Conservation (phyloP, 2,329 filamentous ascomycete genomes). For the Huntiella abstrusa region DNA sequence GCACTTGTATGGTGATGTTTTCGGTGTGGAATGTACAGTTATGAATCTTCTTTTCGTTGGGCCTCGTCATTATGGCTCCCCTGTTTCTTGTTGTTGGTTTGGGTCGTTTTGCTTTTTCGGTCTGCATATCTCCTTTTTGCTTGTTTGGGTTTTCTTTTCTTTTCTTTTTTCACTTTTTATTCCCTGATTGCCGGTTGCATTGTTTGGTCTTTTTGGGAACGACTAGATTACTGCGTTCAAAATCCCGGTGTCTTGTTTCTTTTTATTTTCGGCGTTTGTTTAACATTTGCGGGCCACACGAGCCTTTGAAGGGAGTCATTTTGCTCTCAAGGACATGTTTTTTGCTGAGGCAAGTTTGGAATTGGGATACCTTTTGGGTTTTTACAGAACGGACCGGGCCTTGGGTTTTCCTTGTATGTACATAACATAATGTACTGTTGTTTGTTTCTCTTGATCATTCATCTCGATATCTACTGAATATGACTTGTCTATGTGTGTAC, state of each 20-base stretch:
- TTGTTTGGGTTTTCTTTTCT: not conserved
- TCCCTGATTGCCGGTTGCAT: not conserved
- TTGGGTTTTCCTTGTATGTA: not conserved
- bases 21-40: not conserved
- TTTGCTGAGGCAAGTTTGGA: not conserved
- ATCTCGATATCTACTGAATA: too few species aligned
- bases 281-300: not conserved
- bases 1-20: not conserved
- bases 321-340: not conserved
- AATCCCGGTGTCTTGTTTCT: not conserved
- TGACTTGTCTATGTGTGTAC: too few species aligned
- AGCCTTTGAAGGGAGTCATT: too few species aligned
- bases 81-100: not conserved
- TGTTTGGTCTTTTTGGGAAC: not conserved
- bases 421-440: too few species aligned
- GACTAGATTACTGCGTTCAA: not conserved
- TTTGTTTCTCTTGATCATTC: too few species aligned
- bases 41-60: not conserved
- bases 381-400: not conserved
- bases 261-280: not conserved
- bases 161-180: not conserved
- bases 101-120: not conserved
- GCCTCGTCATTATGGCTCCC: not conserved
- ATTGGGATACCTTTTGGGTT: not conserved
- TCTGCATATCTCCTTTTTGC: not conserved